Base-by-base conservation (phyloP, 208 protist genomes). In the Porcisia hertigi region DNA sequence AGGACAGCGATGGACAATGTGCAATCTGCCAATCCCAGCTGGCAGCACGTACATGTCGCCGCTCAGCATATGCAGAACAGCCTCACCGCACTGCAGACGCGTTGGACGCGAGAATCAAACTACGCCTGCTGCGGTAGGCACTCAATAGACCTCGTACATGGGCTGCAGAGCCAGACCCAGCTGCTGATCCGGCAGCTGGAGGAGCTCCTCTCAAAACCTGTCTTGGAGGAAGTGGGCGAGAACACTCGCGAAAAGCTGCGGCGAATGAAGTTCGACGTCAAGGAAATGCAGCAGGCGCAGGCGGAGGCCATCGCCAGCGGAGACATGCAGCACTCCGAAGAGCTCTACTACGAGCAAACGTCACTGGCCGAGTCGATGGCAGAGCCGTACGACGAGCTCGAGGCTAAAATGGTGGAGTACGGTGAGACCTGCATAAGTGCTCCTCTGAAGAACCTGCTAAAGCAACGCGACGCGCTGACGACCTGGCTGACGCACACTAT, bases 261-360 rank as follows among this genome's bases (percentile, higher is more conserved):
- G 9, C 93, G 93, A 66, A 83, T 90, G 25, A 67, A 76, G 23
- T 97, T 97, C 64, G 91, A 95, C 63, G 81, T 88, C 2, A 84
- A 94, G 52, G 89, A 93, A 80, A 84, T 92, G 53, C 84, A 89
- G 75, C 89, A 91, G 59, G 85, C 87, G 49, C 93, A 97, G 76
- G 81, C 89, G 73, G 76, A 92, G 55, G 93, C 93, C 55, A 89
- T 94, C 53, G 77, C 77, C 1, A 87, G 90, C 73, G 93, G 93
- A 36, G 91, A 97, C 62, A 97, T 97, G 93, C 81, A 91, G 60
- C 79, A 79, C 58, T 88, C 86, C 3, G 93, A 97, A 77, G 79
- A 90, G 30, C 73, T 97, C 18, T 97, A 97, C 79, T 93, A 92
- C 82, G 73, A 91, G 76, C 84, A 92, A 72, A 88, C 84, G 30